Conservation (phyloP, 23 red algal species). For the Pyropia haitanensis region DNA sequence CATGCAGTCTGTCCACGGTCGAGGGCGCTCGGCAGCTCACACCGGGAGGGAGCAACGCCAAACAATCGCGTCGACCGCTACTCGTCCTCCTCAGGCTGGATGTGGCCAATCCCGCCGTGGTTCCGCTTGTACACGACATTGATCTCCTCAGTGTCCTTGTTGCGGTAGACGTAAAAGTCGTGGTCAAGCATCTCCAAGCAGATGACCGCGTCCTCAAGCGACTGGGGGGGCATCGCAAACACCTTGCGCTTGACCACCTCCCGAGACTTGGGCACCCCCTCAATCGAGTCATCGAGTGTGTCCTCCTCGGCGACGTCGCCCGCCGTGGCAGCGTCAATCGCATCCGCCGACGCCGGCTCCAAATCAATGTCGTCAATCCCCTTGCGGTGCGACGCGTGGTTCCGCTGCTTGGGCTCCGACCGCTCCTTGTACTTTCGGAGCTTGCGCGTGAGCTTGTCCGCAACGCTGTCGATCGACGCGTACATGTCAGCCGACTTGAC, state of each 20-base stretch:
- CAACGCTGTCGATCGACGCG: conserved; percentile 54
- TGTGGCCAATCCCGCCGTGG: conserved; percentile 84
- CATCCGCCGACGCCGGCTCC: neutral
- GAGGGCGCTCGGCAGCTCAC: too few relatives aligned
- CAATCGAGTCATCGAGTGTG: conserved; percentile 8
- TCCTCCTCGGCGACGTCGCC: conserved; percentile 18
- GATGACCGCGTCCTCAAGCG: conserved; percentile 73
- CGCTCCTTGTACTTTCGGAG: conserved; percentile 91
- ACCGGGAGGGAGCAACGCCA: too few relatives aligned
- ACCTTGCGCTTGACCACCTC: conserved; percentile 65
- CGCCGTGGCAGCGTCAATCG: conserved; percentile 1
- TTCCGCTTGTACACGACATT: conserved; percentile 82
- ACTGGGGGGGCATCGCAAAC: conserved; percentile 73
- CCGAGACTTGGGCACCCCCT: conserved; percentile 23
- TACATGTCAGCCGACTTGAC: conserved; percentile 71
- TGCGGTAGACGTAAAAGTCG: conserved; percentile 91
- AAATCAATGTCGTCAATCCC: conserved; percentile 5
- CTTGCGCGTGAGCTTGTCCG: conserved; percentile 65
- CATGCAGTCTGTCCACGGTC: too few relatives aligned
- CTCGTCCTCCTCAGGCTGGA: conserved; percentile 54
- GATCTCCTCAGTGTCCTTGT: conserved; percentile 62
- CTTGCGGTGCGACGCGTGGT: neutral
- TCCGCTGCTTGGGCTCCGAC: conserved; percentile 15
- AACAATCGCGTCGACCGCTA: too few relatives aligned
- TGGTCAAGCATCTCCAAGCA: conserved; percentile 87